These are phyloP conservation scores for Trichocladium uniseriatum DNA, from an alignment of 495 filamentous ascomycete genomes.

Conservation along the genomic window DNA sequence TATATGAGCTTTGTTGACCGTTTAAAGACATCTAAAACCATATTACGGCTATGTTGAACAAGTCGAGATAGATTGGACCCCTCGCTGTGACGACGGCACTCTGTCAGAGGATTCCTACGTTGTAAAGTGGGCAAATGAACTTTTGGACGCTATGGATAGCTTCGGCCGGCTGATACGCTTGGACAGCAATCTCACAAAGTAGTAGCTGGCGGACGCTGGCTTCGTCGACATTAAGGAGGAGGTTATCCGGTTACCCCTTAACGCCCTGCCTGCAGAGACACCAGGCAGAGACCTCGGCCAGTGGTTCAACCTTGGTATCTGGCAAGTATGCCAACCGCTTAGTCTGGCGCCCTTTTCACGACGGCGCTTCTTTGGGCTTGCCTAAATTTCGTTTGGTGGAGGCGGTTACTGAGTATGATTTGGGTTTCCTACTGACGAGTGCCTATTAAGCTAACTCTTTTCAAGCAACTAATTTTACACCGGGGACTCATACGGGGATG, in stretches of 20 bases:
- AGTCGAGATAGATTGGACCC: constrained; percentile 78
- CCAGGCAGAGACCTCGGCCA: constrained; percentile 61
- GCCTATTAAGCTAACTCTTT: no score
- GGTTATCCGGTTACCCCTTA: constrained; percentile 62
- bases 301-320: constrained; percentile 77
- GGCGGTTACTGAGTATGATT: no score
- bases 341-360: constrained; percentile 67
- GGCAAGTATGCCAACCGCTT: constrained; percentile 63
- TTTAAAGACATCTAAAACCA: constrained; percentile 60
- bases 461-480: no score
- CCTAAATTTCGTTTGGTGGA: no score
- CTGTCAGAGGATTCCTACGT: constrained; percentile 42
- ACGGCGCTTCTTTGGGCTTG: no score
- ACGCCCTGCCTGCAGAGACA: constrained; percentile 65
- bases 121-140: constrained; percentile 58
- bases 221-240: constrained; percentile 75
- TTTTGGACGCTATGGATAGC: constrained; percentile 59
- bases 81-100: constrained; percentile 63
- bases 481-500: no score
- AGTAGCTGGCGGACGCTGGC: constrained; percentile 58
- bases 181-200: constrained; percentile 53
- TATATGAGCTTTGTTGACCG: constrained; percentile 7
- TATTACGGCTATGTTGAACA: constrained; percentile 73
- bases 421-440: no score
- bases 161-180: constrained; percentile 55